Base-by-base conservation (phyloP, 169 alveolate species). In the Cyclospora cayetanensis region DNA sequence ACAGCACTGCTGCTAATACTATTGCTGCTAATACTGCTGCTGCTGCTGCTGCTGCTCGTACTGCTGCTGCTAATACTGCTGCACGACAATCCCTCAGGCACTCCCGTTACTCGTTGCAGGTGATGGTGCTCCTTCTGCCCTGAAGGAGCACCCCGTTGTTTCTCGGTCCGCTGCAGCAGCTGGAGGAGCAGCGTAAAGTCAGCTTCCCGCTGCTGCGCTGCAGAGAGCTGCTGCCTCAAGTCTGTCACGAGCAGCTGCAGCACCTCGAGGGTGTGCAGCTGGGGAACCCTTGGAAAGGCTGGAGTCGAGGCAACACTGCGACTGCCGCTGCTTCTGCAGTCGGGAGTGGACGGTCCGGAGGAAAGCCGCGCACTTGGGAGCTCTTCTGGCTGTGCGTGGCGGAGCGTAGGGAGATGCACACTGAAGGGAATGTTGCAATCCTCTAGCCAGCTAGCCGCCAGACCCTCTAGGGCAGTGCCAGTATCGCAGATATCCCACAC, bases 151-250 rank as follows among this genome's bases (percentile, higher is more conserved):
- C n/a, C n/a, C n/a, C 31, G 80, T 46, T 68, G 80, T 46, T 68
- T 68, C 80, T 20, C 37, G 7, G 80, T n/a, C 11, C 35, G 46
- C 50, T 34, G 46, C 80, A 68, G 4, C 80, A 68, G 80, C 80
- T 68, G 80, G 52, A 68, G 80, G 52, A 68, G 80, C 80, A 68
- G 37, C 7, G 80, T 68, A 27, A 68, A 68, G 18, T 68, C 80
- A 1, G 80, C 80, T 12, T 68, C 80, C 52, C 80, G 80, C 80
- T 68, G 46, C 43, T 68, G 80, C 43, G 80, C 80, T 18, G 80
- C 50, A 18, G 80, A 42, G 2, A 68, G 80, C 50, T 68, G 80
- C 80, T 68, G 80, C 80, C 4, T 42, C 80, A 68, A 27, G 27
- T 27, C 35, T 27, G 29, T 2, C n/a, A 31, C 52, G 31, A 68